A percentile compares a stretch with the other conserved stretches of the same genome.
Evolutionary conservation across 2,329 filamentous ascomycete species (phyloP).

Genomic region (Colletotrichum lupini): DNA sequence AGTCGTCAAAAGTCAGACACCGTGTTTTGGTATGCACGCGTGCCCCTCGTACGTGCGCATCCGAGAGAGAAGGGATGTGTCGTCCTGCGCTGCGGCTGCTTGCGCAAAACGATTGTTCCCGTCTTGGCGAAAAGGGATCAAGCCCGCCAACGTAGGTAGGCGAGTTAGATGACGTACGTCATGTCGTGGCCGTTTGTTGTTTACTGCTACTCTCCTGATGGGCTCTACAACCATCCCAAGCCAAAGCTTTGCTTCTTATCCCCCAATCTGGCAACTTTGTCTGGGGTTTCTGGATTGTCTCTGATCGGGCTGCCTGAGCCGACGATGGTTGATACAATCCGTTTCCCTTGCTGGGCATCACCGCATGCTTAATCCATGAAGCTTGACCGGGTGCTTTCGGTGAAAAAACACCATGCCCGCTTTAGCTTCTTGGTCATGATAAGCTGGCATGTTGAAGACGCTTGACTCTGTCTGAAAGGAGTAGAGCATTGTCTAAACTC

Average conservation of each 20-base stretch:
- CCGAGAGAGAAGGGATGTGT: not conserved
- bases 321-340: not conserved
- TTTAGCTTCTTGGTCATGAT: too few relatives aligned
- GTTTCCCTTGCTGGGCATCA: too few relatives aligned
- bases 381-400: too few relatives aligned
- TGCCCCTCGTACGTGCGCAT: not conserved
- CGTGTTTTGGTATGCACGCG: not conserved
- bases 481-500: not conserved
- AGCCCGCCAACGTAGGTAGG: conserved; percentile 1
- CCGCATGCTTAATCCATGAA: too few relatives aligned
- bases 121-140: conserved; percentile 31
- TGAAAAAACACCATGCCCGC: too few relatives aligned
- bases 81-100: not conserved
- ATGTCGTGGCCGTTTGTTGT: not conserved
- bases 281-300: not conserved
- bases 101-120: not conserved
- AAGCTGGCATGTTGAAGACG: not conserved
- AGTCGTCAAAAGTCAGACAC: not conserved
- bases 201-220: not conserved
- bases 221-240: too few relatives aligned
- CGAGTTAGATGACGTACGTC: conserved; percentile 18
- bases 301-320: not conserved
- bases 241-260: too few relatives aligned
- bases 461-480: not conserved
- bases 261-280: not conserved